Evolutionary conservation across 305 asterid genomes (phyloP).

Genomic region (Fraxinus platypoda): DNA sequence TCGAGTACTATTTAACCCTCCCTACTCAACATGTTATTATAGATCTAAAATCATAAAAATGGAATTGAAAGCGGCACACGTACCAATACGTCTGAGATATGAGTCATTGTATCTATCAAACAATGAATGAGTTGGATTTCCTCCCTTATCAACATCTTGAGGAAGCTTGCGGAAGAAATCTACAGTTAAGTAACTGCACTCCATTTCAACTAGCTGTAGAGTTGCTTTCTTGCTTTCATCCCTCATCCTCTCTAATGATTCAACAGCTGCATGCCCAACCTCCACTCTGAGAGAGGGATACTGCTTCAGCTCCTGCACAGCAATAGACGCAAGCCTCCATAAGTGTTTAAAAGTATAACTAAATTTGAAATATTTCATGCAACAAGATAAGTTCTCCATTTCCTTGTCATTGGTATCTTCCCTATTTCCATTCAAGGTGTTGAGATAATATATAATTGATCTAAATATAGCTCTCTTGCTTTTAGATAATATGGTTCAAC

Average conservation of each 20-base stretch:
- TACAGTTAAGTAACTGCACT: slow-evolving; percentile 85
- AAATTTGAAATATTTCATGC: neutral
- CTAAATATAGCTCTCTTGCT: neutral
- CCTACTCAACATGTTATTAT: neutral
- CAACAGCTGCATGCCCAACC: slow-evolving; percentile 76
- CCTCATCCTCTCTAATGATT: slow-evolving; percentile 87
- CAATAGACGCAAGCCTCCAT: slow-evolving; percentile 15
- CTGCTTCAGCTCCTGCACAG: slow-evolving; percentile 81
- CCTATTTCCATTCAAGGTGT: neutral
- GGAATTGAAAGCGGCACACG: slow-evolving; percentile 22
- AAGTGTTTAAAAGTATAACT: neutral
- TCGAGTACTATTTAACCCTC: neutral
- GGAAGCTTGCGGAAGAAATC: slow-evolving; percentile 99
- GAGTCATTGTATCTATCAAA: slow-evolving; percentile 91
- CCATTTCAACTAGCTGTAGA: slow-evolving; percentile 96
- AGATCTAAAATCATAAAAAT: neutral
- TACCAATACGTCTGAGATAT: slow-evolving; percentile 89
- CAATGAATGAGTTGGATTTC: slow-evolving; percentile 95
- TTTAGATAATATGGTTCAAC: neutral
- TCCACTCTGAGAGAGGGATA: slow-evolving; percentile 92
- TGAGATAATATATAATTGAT: neutral
- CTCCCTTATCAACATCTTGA: slow-evolving; percentile 99
- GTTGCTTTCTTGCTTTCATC: slow-evolving; percentile 97
- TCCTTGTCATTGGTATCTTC: neutral
- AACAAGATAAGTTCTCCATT: neutral